These are phyloP conservation scores for Boletus pseudo-olivaceus DNA, from an alignment of 768 basidiomycete species.

Conservation along the genomic window DNA sequence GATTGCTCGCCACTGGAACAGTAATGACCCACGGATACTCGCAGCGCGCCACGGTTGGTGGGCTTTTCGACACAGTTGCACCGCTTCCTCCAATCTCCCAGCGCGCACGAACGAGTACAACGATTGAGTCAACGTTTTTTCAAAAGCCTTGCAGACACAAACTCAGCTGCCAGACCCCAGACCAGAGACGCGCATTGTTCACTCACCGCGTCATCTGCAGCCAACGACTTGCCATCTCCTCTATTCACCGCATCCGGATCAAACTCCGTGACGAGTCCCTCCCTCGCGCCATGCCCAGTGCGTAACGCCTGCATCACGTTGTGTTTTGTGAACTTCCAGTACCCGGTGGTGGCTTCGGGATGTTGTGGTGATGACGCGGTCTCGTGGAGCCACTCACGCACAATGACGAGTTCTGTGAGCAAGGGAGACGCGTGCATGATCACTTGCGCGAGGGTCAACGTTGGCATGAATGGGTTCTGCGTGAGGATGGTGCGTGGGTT, in stretches of 20 bases:
- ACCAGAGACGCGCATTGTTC: background rate
- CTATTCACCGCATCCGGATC: constrained; percentile 79
- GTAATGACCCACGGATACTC: constrained; percentile 74
- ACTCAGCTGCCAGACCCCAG: background rate
- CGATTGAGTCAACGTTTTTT: constrained; percentile 71
- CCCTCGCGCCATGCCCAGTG: constrained; percentile 43
- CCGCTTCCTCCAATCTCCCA: constrained; percentile 80
- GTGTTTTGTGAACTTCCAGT: constrained; percentile 81
- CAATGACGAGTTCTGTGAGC: constrained; percentile 72
- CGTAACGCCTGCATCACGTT: constrained; percentile 62
- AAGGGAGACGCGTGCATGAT: constrained; percentile 65
- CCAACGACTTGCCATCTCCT: constrained; percentile 56
- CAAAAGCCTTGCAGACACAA: constrained; percentile 56
- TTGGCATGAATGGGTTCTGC: constrained; percentile 80
- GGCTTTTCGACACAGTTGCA: constrained; percentile 75
- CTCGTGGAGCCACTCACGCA: constrained; percentile 88
- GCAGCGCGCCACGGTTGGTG: constrained; percentile 94
- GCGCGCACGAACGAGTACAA: constrained; percentile 81
- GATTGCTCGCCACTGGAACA: constrained; percentile 74
- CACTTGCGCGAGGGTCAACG: constrained; percentile 68
- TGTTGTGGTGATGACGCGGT: constrained; percentile 57
- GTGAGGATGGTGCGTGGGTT: constrained; percentile 54
- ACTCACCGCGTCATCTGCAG: constrained; percentile 76
- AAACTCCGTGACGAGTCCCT: constrained; percentile 59
- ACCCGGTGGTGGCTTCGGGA: constrained; percentile 75